A percentile compares a stretch with the other conserved stretches of the same genome.
phyloP scores from a whole-genome alignment of 2,329 filamentous ascomycete genomes.

The Pyrenophora teres region DNA sequence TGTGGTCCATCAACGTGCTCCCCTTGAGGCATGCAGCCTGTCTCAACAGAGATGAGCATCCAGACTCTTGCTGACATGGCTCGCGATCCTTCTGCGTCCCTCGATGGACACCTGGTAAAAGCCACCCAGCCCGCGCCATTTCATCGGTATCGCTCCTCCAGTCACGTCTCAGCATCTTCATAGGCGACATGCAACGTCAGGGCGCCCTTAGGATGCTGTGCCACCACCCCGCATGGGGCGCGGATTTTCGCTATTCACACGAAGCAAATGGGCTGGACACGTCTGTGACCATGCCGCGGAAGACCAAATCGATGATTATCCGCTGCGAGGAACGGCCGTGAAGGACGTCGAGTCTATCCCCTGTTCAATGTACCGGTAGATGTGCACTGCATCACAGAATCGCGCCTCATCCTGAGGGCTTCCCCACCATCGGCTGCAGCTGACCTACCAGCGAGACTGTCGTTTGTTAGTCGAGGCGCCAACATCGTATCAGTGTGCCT shows the following conservation, averaged over 20 bases:
- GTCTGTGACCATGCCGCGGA: not conserved
- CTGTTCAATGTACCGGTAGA: slow-evolving; percentile 14
- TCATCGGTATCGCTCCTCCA: slow-evolving; percentile 27
- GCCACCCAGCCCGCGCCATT: slow-evolving; percentile 18
- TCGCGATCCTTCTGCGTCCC: slow-evolving; percentile 16
- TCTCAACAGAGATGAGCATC: slow-evolving; percentile 16
- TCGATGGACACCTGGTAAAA: slow-evolving; percentile 24
- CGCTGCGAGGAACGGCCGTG: slow-evolving; percentile 13
- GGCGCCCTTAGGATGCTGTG: slow-evolving; percentile 16
- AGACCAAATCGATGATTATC: slow-evolving; percentile 14
- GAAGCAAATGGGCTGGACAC: slow-evolving; percentile 17
- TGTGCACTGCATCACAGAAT: slow-evolving; percentile 7
- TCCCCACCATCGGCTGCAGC: slow-evolving; percentile 22
- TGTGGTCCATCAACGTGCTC: not conserved
- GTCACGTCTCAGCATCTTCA: slow-evolving; percentile 17
- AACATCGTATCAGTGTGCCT: slow-evolving; percentile 20
- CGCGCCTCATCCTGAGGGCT: slow-evolving; percentile 14
- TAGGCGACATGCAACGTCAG: slow-evolving; percentile 17
- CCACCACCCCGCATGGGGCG: slow-evolving; percentile 34
- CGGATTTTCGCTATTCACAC: slow-evolving; percentile 20
- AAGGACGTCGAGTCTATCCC: slow-evolving; percentile 14
- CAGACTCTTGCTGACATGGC: slow-evolving; percentile 10
- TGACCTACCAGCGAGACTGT: slow-evolving; percentile 23
- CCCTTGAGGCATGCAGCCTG: slow-evolving; percentile 15
- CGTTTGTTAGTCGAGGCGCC: slow-evolving; percentile 18